These are phyloP conservation scores for Lomentospora prolificans DNA, from an alignment of 2,329 filamentous ascomycete genomes.

Conservation along the genomic window DNA sequence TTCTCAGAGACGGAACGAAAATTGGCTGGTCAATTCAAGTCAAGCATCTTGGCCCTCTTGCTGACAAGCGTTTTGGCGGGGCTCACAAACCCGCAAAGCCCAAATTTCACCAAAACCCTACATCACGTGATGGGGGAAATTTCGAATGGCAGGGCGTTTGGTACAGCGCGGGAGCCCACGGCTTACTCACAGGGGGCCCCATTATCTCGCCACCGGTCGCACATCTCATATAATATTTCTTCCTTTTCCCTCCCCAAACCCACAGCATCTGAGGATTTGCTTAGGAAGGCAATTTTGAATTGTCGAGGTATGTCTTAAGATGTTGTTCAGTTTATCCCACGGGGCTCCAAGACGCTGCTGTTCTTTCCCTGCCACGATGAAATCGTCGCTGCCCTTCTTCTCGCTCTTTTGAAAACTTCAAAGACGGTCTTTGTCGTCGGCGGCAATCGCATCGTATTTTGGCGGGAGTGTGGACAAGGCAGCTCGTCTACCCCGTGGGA, in stretches of 20 bases:
- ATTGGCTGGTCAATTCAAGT: background rate
- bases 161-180: no score
- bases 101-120: constrained; percentile 3
- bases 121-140: constrained; percentile 5
- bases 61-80: background rate
- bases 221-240: constrained; percentile 16
- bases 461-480: background rate
- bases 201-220: constrained; percentile 14
- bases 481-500: background rate
- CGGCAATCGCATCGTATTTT: background rate
- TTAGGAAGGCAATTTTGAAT: constrained; percentile 53
- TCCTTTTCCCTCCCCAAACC: constrained; percentile 22
- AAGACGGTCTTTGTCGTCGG: background rate
- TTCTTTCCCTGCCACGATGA: constrained; percentile 17
- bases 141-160: background rate
- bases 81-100: background rate
- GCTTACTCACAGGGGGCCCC: background rate
- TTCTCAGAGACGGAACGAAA: background rate
- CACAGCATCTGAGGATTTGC: constrained; percentile 47
- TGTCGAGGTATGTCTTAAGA: constrained; percentile 54
- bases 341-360: constrained; percentile 14
- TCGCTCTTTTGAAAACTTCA: background rate
- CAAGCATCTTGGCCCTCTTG: background rate
- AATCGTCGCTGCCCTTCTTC: constrained; percentile 4
- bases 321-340: constrained; percentile 23